A percentile compares a stretch with the other conserved stretches of the same genome.
Conservation (phyloP, 164 flowering plant genomes). For the Vitis vinifera region DNA sequence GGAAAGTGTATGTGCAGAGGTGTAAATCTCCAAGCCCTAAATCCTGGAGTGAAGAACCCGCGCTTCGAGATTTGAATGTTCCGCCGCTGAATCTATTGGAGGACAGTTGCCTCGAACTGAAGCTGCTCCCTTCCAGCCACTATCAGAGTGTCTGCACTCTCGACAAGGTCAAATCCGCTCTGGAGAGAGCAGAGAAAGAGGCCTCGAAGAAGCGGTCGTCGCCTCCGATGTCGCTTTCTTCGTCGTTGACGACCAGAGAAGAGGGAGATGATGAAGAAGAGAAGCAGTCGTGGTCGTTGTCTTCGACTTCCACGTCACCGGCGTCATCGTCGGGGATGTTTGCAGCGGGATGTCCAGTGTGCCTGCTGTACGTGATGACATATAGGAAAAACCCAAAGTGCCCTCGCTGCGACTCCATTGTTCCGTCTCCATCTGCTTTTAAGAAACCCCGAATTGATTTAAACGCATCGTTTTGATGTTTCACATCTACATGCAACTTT, state of each 20-base stretch:
- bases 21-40: constrained; percentile 2
- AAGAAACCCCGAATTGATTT: too few relatives aligned
- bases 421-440: too few relatives aligned
- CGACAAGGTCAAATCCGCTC: constrained; percentile 87
- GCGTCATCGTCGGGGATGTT: constrained; percentile 2
- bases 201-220: constrained; percentile 39
- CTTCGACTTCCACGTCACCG: neutral
- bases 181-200: constrained; percentile 68
- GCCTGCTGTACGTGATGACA: constrained; percentile 14
- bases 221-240: constrained; percentile 21
- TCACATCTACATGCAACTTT: too few relatives aligned
- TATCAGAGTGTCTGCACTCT: constrained; percentile 85
- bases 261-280: neutral
- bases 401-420: constrained; percentile 10
- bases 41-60: constrained; percentile 6
- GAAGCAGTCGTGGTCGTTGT: neutral
- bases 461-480: too few relatives aligned
- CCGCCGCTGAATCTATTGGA: constrained; percentile 33
- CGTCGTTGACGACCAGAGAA: constrained; percentile 5
- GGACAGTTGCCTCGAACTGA: constrained; percentile 47
- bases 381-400: constrained; percentile 7
- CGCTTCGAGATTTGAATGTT: constrained; percentile 52
- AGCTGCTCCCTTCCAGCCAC: constrained; percentile 37
- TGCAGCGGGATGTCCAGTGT: constrained; percentile 17
- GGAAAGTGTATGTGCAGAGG: constrained; percentile 2